Percentiles rank a stretch among this genome's conserved stretches.
Evolutionary conservation across 345 rosid species (phyloP).

Genomic region (Lepidium sativum): DNA sequence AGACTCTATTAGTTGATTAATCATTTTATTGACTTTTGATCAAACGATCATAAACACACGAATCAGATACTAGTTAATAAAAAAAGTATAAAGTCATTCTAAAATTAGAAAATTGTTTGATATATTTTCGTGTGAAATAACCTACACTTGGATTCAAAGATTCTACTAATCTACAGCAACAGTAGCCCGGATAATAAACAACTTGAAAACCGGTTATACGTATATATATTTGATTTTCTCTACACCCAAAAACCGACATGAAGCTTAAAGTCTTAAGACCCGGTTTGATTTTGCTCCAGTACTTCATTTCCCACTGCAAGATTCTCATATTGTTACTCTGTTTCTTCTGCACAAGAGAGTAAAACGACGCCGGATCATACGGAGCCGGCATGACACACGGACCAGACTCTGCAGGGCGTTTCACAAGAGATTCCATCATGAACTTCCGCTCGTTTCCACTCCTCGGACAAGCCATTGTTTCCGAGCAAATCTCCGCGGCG

Average conservation of each 20-base stretch:
- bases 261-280: neutral
- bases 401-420: constrained; percentile 37
- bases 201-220: neutral
- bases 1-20: neutral
- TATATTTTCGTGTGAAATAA: neutral
- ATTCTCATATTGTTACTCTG: constrained; percentile 16
- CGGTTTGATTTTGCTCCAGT: constrained; percentile 36
- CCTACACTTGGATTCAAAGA: neutral
- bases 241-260: neutral
- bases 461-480: constrained; percentile 49
- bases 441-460: constrained; percentile 42
- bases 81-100: neutral
- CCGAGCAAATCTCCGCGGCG: constrained; percentile 50
- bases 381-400: constrained; percentile 65
- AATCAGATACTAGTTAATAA: neutral
- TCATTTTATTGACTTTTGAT: neutral
- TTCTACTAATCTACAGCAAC: constrained; percentile 2
- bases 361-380: constrained; percentile 43
- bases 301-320: constrained; percentile 37
- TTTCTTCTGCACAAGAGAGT: constrained; percentile 23
- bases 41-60: neutral
- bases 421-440: constrained; percentile 63
- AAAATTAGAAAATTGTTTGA: neutral
- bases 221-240: neutral
- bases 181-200: neutral